Base-by-base conservation (phyloP, 2,329 filamentous ascomycete genomes). In the Chlorencoelia australis region DNA sequence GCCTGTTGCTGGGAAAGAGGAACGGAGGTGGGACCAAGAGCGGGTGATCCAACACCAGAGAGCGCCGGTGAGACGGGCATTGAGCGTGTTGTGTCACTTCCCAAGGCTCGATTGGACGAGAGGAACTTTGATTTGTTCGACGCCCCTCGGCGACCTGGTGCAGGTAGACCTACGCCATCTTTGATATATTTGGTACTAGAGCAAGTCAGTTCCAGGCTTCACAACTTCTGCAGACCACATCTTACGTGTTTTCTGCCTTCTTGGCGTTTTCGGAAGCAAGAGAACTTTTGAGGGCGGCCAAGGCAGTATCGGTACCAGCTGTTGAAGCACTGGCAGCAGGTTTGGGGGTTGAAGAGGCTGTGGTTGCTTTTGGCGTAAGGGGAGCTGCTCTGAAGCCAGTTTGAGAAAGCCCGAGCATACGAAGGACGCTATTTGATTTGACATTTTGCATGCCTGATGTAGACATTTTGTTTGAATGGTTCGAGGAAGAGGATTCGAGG, bases 21-120 rank as follows among this genome's bases (percentile, higher is more conserved):
- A 7, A 62, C 63, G 2, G 69, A 65, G 4, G 66, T 68, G 9
- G 68, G 63, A 4, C 64, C 67, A 7, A 67, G 53, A 2, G 66
- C 63, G 1, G 74, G 73, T 3, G 75, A 79, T 15, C 62, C 62
- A 8, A 66, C 55, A n/a, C 66, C 67, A 39, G 66, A 71, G 29
- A 75, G 58, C 17, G 68, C 67, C 2, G 75, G 75, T 35, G 73
- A 78, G 3, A 69, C 57, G 1, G 75, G 69, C 21, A 67, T 56
- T 10, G 68, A 69, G 40, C 46, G 43, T 10, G 42, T 45, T 3
- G 46, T 41, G 32, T 51, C 49, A 28, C 36, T 45, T 16, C 34
- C 37, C 13, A 49, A 41, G 36, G 47, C 34, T 41, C 47, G 39
- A 13, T 47, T 50, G 10, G 45, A 39, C 4, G 41, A 42, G 2